These are phyloP conservation scores for Priceomyces melissophilus DNA, from an alignment of 805 yeast genomes.

Conservation along the genomic window DNA sequence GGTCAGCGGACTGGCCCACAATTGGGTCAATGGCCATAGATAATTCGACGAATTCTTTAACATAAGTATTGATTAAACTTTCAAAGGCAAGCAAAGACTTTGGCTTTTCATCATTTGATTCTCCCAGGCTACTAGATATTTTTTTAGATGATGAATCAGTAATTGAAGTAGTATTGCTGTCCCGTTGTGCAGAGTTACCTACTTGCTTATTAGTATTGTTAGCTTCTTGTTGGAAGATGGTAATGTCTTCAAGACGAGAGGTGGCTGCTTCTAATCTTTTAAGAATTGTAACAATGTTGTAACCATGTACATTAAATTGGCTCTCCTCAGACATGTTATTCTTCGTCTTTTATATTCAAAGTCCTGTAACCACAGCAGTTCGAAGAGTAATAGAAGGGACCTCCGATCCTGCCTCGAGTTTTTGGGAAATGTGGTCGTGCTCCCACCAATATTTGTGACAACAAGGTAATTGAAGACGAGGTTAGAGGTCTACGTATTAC, in stretches of 20 bases:
- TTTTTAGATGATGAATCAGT: constrained; percentile 11
- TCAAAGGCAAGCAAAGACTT: constrained; percentile 52
- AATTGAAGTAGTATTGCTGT: background rate
- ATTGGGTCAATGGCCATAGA: constrained; percentile 55
- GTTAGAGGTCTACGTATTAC: background rate
- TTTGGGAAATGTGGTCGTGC: too few species aligned
- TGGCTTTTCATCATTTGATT: constrained; percentile 6
- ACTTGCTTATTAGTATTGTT: constrained; percentile 11
- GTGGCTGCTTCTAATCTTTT: constrained; percentile 87
- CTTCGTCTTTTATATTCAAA: background rate
- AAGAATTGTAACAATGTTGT: constrained; percentile 73
- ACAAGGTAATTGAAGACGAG: background rate
- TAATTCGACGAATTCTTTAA: constrained; percentile 56
- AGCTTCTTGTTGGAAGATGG: constrained; percentile 68
- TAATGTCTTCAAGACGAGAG: constrained; percentile 85
- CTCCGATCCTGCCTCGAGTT: too few species aligned
- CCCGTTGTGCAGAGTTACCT: background rate
- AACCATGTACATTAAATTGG: constrained; percentile 69
- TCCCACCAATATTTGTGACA: background rate
- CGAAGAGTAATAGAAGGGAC: too few species aligned
- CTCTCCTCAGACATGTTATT: constrained; percentile 35
- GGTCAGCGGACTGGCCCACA: constrained; percentile 53
- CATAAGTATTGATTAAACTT: constrained; percentile 45
- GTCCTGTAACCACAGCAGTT: too few species aligned
- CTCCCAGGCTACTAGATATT: constrained; percentile 12